These are phyloP conservation scores for Syncephalastrum contaminatum DNA, from an alignment of 371 early-diverging fungal genomes.

Conservation along the genomic window DNA sequence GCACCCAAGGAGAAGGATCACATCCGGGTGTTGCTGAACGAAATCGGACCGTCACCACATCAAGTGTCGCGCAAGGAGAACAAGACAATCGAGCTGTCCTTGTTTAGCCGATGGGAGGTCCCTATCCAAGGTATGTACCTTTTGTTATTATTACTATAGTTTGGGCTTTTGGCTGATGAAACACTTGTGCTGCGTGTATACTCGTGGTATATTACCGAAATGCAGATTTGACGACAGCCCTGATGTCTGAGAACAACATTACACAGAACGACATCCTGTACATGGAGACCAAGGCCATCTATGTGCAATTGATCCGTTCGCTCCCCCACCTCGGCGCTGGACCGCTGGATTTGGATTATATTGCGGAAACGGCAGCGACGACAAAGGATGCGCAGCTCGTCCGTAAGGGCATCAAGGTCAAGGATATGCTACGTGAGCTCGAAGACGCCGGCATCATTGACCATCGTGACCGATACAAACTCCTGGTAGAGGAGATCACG, in stretches of 20 bases:
- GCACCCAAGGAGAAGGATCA: conserved; percentile 82
- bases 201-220: neutral
- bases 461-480: conserved; percentile 69
- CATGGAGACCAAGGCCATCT: conserved; percentile 92
- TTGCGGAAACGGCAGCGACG: conserved; percentile 86
- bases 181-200: neutral
- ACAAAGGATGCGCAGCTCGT: conserved; percentile 84
- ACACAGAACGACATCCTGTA: conserved; percentile 92
- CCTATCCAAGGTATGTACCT: conserved; percentile 72
- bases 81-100: conserved; percentile 75
- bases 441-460: conserved; percentile 79
- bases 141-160: too few species aligned
- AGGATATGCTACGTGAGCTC: conserved; percentile 87
- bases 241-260: conserved; percentile 81
- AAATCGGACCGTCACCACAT: conserved; percentile 74
- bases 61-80: conserved; percentile 87
- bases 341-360: conserved; percentile 63
- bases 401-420: conserved; percentile 89
- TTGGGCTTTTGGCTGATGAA: too few species aligned
- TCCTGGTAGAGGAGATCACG: conserved; percentile 86
- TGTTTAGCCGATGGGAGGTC: conserved; percentile 93
- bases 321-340: conserved; percentile 57
- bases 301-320: conserved; percentile 90
- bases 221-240: conserved; percentile 49
- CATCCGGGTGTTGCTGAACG: conserved; percentile 73